Conservation (phyloP, 176 grass and related monocot genomes). For the Calamus simplicifolius region DNA sequence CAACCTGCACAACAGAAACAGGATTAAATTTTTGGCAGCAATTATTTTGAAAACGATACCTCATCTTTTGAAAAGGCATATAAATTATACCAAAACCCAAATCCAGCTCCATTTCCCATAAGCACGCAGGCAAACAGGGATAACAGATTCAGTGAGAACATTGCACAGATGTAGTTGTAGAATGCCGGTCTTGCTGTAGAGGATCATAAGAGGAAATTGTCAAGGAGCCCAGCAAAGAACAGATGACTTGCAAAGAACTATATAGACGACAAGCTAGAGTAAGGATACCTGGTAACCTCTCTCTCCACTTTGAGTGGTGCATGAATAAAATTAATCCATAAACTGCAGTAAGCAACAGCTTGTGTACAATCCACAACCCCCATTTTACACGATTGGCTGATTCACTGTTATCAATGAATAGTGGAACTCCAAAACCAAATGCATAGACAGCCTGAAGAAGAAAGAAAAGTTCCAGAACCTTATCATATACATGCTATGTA, state of each 20-base stretch:
- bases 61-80: slow-evolving; percentile 6
- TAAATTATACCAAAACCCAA: slow-evolving; percentile 77
- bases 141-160: slow-evolving; percentile 68
- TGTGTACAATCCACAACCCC: slow-evolving; percentile 81
- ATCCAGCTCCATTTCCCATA: slow-evolving; percentile 61
- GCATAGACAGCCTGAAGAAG: slow-evolving; percentile 79
- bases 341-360: slow-evolving; percentile 78
- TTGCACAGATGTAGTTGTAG: slow-evolving; percentile 83
- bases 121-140: slow-evolving; percentile 80
- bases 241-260: too few species aligned
- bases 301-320: slow-evolving; percentile 96
- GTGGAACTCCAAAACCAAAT: slow-evolving; percentile 71
- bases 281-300: slow-evolving; percentile 68
- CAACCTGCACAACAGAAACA: slow-evolving; percentile 47
- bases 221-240: too few species aligned
- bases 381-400: slow-evolving; percentile 72
- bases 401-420: slow-evolving; percentile 68
- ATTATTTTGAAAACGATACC: neutral
- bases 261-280: neutral
- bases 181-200: slow-evolving; percentile 89
- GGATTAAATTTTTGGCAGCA: neutral
- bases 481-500: too few species aligned
- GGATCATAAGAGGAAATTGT: slow-evolving; percentile 9
- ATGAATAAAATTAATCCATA: slow-evolving; percentile 86
- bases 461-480: slow-evolving; percentile 3